A percentile compares a stretch with the other conserved stretches of the same genome.
phyloP scores from a whole-genome alignment of 805 yeast species.

The Yarrowia sp. region DNA sequence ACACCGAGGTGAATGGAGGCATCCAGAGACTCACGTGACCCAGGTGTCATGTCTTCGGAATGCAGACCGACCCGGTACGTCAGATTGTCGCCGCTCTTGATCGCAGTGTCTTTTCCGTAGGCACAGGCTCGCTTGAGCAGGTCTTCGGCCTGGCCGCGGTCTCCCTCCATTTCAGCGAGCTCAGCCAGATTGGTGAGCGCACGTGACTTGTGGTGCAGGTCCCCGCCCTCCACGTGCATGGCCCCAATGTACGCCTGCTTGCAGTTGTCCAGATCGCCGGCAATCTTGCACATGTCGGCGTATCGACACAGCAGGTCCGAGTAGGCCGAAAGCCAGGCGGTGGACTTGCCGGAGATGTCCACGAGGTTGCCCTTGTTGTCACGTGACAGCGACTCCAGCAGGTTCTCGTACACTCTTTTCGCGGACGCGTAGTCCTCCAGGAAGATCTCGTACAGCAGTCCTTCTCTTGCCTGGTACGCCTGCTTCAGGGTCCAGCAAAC shows the following conservation, averaged over 20 bases:
- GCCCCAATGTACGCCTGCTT: constrained; percentile 25
- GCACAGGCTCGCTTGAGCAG: constrained; percentile 25
- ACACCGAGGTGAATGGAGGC: constrained; percentile 26
- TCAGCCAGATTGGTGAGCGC: constrained; percentile 15
- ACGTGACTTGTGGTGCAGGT: constrained; percentile 6
- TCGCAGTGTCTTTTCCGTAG: constrained; percentile 3
- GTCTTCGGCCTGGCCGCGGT: constrained; percentile 3
- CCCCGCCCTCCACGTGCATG: background rate
- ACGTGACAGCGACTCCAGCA: constrained; percentile 22
- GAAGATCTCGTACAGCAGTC: constrained; percentile 14
- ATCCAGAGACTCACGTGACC: constrained; percentile 25
- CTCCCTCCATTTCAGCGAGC: constrained; percentile 26
- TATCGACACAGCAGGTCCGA: constrained; percentile 28
- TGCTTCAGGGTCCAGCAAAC: constrained; percentile 7
- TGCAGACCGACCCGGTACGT: constrained; percentile 17
- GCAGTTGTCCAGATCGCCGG: constrained; percentile 18
- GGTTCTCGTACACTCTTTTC: background rate
- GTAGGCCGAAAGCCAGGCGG: constrained; percentile 9
- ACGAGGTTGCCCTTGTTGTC: constrained; percentile 18
- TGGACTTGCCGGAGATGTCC: background rate
- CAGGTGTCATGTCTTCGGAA: constrained; percentile 27
- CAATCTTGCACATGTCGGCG: constrained; percentile 30
- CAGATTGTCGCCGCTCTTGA: background rate
- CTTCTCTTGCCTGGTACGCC: constrained; percentile 10
- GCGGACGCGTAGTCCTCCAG: constrained; percentile 19